These are phyloP conservation scores for Straminergon stramineum DNA, from an alignment of 225 moss, liverwort and hornwort species.

Conservation along the genomic window DNA sequence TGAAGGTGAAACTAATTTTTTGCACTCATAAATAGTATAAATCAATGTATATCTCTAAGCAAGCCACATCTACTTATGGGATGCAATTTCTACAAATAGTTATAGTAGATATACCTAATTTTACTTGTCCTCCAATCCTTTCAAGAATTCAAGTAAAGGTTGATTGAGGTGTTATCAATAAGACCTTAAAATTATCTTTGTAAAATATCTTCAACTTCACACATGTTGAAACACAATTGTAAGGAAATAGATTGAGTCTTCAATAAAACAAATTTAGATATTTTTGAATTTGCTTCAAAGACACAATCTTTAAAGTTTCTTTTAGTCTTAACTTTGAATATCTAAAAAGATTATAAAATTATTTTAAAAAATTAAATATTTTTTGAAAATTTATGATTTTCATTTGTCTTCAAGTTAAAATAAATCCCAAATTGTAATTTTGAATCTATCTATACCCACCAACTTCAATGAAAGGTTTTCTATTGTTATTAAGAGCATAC, in stretches of 20 bases:
- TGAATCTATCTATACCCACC: fast-evolving
- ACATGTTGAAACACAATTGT: background rate
- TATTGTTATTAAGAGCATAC: background rate
- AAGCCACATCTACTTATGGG: fast-evolving
- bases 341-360: background rate
- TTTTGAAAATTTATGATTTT: background rate
- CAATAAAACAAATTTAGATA: background rate
- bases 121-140: fast-evolving
- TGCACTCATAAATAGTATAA: background rate
- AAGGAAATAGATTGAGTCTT: background rate
- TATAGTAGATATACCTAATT: background rate
- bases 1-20: background rate
- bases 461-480: background rate
- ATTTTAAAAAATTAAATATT: fast-evolving
- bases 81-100: background rate
- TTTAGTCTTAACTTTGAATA: background rate
- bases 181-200: background rate
- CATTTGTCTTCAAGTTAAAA: background rate
- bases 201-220: background rate
- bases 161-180: background rate
- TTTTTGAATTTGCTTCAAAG: background rate
- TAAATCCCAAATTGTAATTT: background rate
- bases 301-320: background rate
- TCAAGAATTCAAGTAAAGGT: too few relatives aligned
- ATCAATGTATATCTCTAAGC: background rate